A percentile compares a stretch with the other conserved stretches of the same genome.
Evolutionary conservation across 306 rosid species (phyloP).

Genomic region (Geum urbanum): DNA sequence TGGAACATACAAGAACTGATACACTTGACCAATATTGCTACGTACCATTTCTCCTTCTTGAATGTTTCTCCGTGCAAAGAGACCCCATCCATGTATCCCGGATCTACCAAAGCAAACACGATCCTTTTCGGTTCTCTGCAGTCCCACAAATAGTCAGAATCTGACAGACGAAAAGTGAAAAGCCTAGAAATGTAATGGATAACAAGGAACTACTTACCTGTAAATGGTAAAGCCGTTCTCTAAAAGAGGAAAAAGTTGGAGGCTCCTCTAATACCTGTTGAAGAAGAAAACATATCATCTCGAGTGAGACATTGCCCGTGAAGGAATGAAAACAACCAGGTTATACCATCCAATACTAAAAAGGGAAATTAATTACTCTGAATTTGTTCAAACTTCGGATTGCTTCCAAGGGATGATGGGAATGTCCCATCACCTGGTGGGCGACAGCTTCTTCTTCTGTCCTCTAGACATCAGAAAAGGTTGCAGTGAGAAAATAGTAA

Average conservation of each 20-base stretch:
- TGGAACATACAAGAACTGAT: not conserved
- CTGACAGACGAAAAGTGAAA: not conserved
- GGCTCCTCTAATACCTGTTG: slow-evolving; percentile 64
- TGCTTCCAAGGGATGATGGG: slow-evolving; percentile 65
- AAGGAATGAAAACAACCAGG: not conserved
- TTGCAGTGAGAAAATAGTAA: slow-evolving; percentile 13
- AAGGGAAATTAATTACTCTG: slow-evolving; percentile 46
- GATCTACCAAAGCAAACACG: slow-evolving; percentile 99
- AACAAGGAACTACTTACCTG: slow-evolving; percentile 56
- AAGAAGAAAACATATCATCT: slow-evolving; percentile 13
- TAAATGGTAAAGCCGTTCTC: slow-evolving; percentile 81
- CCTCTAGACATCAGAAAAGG: slow-evolving; percentile 51
- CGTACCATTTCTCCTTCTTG: slow-evolving; percentile 99
- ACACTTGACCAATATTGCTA: not conserved
- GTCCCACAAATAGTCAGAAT: slow-evolving; percentile 36
- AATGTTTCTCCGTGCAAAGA: slow-evolving; percentile 84
- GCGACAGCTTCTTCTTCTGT: slow-evolving; percentile 63
- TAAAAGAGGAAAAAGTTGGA: slow-evolving; percentile 71
- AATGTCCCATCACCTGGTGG: slow-evolving; percentile 67
- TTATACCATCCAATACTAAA: slow-evolving; percentile 11
- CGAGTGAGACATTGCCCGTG: not conserved
- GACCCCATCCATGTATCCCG: slow-evolving; percentile 99
- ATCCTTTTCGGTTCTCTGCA: slow-evolving; percentile 84
- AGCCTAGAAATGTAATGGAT: slow-evolving; percentile 8
- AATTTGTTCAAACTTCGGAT: slow-evolving; percentile 54